Evolutionary conservation across 2,329 filamentous ascomycete species (phyloP).

Genomic region (Paraphaeosphaeria sporulosa): DNA sequence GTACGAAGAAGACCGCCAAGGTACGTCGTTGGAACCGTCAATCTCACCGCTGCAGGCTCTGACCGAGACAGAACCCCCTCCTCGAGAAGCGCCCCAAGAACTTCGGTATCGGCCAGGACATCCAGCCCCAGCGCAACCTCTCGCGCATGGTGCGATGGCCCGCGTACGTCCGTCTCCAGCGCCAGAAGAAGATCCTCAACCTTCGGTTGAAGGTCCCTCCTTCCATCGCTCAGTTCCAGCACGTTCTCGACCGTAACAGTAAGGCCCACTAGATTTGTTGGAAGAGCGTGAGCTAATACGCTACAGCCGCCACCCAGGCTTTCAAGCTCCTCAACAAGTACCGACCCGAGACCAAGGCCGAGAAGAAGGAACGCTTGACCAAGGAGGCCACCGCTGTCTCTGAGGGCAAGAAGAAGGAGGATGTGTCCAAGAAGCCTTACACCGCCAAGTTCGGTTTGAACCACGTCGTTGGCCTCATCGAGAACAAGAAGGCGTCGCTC

Average conservation of each 20-base stretch:
- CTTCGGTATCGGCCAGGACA: slow-evolving; percentile 98
- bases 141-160: slow-evolving; percentile 95
- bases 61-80: slow-evolving; percentile 82
- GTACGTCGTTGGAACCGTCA: slow-evolving; percentile 63
- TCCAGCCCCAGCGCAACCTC: slow-evolving; percentile 76
- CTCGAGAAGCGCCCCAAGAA: slow-evolving; percentile 98
- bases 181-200: slow-evolving; percentile 94
- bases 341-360: slow-evolving; percentile 96
- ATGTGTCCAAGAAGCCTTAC: slow-evolving; percentile 99
- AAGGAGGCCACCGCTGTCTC: slow-evolving; percentile 98
- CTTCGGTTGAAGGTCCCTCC: slow-evolving; percentile 98
- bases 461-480: slow-evolving; percentile 73
- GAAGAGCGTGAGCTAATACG: slow-evolving; percentile 68
- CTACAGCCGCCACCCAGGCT: slow-evolving; percentile 80
- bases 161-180: slow-evolving; percentile 91
- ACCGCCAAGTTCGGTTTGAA: slow-evolving; percentile 99
- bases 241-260: slow-evolving; percentile 71
- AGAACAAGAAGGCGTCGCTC: slow-evolving; percentile 98
- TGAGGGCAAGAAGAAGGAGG: slow-evolving; percentile 99
- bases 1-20: slow-evolving; percentile 91
- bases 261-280: slow-evolving; percentile 48
- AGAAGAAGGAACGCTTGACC: slow-evolving; percentile 99
- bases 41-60: slow-evolving; percentile 24
- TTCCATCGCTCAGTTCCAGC: slow-evolving; percentile 96
- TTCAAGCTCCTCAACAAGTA: slow-evolving; percentile 99